These are phyloP conservation scores for Fusarium vanettenii DNA, from an alignment of 2,329 filamentous ascomycete genomes.

Conservation along the genomic window DNA sequence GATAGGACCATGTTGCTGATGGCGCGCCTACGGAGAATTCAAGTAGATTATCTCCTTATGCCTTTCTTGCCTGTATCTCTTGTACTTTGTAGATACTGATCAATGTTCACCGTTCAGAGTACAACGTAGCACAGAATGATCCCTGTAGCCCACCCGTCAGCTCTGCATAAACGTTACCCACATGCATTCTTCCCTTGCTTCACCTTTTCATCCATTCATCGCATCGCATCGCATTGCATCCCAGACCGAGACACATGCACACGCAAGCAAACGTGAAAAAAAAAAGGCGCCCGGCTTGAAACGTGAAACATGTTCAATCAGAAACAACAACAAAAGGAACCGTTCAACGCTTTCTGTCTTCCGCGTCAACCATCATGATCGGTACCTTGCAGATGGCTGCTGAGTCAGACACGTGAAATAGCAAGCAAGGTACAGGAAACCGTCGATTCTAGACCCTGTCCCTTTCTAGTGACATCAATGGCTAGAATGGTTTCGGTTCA, in stretches of 20 bases:
- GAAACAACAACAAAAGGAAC: constrained; percentile 5
- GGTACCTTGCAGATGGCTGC: background rate
- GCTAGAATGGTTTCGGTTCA: background rate
- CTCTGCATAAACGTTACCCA: constrained; percentile 31
- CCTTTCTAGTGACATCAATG: background rate
- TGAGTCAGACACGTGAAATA: constrained; percentile 24
- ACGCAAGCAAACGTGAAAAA: background rate
- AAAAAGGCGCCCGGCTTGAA: constrained; percentile 24
- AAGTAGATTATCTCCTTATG: background rate
- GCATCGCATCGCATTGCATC: background rate
- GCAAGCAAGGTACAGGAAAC: background rate
- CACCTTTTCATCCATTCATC: background rate
- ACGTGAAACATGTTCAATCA: constrained; percentile 29
- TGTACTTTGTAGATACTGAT: background rate
- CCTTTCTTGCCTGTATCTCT: background rate
- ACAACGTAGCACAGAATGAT: background rate
- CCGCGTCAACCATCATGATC: background rate
- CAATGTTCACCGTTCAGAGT: background rate
- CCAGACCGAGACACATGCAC: background rate
- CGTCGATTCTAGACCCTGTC: background rate
- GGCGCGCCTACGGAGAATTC: background rate
- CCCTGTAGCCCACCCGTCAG: constrained; percentile 10
- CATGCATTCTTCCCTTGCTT: constrained; percentile 28
- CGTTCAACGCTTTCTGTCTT: background rate
- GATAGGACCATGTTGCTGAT: background rate